Percentiles rank a stretch among this genome's conserved stretches.
Conservation (phyloP, 1,284 basidiomycete genomes). For the Irpex rosettiformis region DNA sequence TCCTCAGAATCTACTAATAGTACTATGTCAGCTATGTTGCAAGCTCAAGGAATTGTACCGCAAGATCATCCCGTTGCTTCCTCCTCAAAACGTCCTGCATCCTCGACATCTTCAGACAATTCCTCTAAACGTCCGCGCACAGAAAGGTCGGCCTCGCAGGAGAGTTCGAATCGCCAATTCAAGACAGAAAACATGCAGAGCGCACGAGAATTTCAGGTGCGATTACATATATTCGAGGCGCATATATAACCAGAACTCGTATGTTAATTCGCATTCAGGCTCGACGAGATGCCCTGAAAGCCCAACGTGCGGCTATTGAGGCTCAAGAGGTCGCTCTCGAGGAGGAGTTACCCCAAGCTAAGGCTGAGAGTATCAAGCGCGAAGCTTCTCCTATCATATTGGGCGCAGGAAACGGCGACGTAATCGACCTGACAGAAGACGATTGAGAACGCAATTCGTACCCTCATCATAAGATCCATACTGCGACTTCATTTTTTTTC, state of each 20-base stretch:
- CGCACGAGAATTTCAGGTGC: background rate
- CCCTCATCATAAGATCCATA: background rate
- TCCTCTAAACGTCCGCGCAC: background rate
- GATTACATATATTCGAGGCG: background rate
- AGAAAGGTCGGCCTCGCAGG: background rate
- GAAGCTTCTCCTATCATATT: background rate
- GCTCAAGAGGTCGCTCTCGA: background rate
- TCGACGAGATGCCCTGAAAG: background rate
- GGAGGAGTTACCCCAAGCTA: background rate
- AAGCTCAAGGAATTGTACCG: background rate
- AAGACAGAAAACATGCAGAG: background rate
- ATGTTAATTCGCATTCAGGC: background rate
- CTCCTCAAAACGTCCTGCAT: background rate
- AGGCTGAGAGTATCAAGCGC: background rate
- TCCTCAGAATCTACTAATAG: background rate
- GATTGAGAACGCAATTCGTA: background rate
- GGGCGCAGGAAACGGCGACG: background rate
- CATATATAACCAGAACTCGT: background rate
- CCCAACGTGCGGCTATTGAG: background rate
- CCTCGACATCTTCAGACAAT: background rate
- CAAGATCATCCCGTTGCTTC: background rate
- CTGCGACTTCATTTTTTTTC: too few species aligned
- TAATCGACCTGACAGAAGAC: constrained; percentile 1
- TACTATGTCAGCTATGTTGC: background rate
- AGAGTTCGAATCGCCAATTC: background rate